phyloP scores from a whole-genome alignment of 2,329 filamentous ascomycete species.

The Dactylellina haptotyla region DNA sequence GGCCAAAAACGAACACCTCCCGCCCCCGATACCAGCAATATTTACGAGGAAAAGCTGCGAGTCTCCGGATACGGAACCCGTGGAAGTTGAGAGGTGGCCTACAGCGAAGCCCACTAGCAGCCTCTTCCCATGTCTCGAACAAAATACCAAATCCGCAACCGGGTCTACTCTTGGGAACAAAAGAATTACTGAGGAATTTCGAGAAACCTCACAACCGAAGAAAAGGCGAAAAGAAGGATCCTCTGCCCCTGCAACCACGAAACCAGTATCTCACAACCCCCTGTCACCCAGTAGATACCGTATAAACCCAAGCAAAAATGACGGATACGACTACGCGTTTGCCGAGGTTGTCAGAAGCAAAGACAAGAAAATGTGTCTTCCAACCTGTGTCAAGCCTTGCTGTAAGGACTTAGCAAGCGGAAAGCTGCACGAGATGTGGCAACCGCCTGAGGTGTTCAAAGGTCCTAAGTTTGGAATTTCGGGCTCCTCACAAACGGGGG shows the following conservation, averaged over 20 bases:
- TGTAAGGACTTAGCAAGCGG: slow-evolving; percentile 64
- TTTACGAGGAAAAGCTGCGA: background rate
- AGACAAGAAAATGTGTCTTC: slow-evolving; percentile 74
- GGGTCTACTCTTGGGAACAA: slow-evolving; percentile 3
- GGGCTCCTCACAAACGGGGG: slow-evolving; percentile 27
- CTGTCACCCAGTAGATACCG: slow-evolving; percentile 72
- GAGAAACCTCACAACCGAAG: slow-evolving; percentile 2
- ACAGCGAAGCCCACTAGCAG: background rate
- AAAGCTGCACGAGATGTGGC: slow-evolving; percentile 52
- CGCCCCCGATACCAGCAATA: background rate
- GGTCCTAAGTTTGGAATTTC: slow-evolving; percentile 31
- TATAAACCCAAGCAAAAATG: slow-evolving; percentile 77
- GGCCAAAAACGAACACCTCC: slow-evolving; percentile 21
- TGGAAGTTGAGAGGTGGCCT: background rate
- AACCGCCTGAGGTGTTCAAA: slow-evolving; percentile 48
- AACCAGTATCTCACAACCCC: slow-evolving; percentile 1
- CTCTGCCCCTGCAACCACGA: background rate
- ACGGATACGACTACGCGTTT: slow-evolving; percentile 77
- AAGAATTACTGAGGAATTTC: background rate
- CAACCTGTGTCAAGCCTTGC: slow-evolving; percentile 76
- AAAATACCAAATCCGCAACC: background rate
- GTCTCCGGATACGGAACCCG: background rate
- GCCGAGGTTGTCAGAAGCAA: slow-evolving; percentile 77
- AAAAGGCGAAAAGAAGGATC: slow-evolving; percentile 15
- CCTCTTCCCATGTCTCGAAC: background rate